Evolutionary conservation across 2,329 filamentous ascomycete species (phyloP), one percentile per base, ranked within the genome.

Genomic region (Fusarium sp.): DNA sequence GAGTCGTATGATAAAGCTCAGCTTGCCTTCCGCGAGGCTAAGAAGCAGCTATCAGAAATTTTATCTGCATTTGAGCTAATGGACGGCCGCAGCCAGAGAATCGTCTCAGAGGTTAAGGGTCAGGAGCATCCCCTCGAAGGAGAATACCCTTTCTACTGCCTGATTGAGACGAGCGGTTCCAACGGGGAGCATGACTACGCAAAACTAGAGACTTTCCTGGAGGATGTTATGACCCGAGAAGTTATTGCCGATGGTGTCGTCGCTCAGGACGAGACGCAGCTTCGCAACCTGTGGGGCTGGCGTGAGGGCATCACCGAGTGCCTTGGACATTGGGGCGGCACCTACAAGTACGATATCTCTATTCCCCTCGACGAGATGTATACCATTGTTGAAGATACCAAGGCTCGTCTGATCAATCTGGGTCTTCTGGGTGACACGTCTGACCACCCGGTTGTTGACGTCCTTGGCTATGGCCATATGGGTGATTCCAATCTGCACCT

Each of bases 381-480:
- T 84, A 86, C 89, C 75, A 86, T 99, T 35, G 96, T 99, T 35
- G 93, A 96, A 73, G 96, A 98, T 76, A 92, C 91, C 27, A 89
- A 92, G 71, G 90, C 89, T 59, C 90, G 91, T 59, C 87, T 99
- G 73, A 86, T 88, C 3, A 87, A 91, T 60, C 91, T 91, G 37
- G 94, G 94, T 2, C 87, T 98, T 5, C 86, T 97, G 44, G 93
- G 94, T 59, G 91, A 94, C 48, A 90, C 91, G 10, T 90, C 93
- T 62, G 90, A 90, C 49, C 88, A 91, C 79, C 94, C 95, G 3
- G 95, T 97, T 10, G 89, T 97, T 4, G 93, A 92, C 64, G 95
- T 98, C n/a, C 90, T 98, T 25, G 96, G 96, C 25, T 99, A 98
- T 79, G 96, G 96, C 38, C 96, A 99, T 82, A 98, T 99, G 95